Evolutionary conservation across 345 rosid species (phyloP).

Genomic region (Salix koriyanagi): DNA sequence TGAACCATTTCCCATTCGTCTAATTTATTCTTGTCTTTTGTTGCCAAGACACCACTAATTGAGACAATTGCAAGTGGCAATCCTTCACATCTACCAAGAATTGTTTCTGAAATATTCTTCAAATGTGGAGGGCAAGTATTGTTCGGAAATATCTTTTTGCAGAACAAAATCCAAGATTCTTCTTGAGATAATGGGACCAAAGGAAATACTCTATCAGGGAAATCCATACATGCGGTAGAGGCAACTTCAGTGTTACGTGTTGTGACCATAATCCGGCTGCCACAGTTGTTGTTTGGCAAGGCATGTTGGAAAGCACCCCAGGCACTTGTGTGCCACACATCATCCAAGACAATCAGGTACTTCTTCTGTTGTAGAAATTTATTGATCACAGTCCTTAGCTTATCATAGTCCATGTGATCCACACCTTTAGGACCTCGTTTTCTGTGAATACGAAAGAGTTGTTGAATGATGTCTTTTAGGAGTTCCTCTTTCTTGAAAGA

Average conservation of each 20-base stretch:
- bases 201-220: conserved; percentile 5
- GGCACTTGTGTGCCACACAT: conserved; percentile 13
- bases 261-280: conserved; percentile 28
- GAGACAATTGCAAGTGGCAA: conserved; percentile 29
- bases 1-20: conserved; percentile 8
- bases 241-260: conserved; percentile 20
- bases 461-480: conserved; percentile 13
- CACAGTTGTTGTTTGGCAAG: conserved; percentile 9
- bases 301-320: conserved; percentile 25
- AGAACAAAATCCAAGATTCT: conserved; percentile 22
- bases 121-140: conserved; percentile 14
- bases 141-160: conserved; percentile 19
- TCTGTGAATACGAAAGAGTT: not conserved
- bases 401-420: not conserved
- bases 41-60: conserved; percentile 17
- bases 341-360: conserved; percentile 25
- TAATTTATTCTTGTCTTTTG: not conserved
- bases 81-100: conserved; percentile 22
- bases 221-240: conserved; percentile 12
- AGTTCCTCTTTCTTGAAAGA: conserved; percentile 7
- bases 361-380: not conserved
- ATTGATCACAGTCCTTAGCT: not conserved
- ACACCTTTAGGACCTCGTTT: conserved; percentile 6
- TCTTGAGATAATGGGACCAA: conserved; percentile 9
- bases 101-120: conserved; percentile 12